These are phyloP conservation scores for Oxyria digyna DNA, from an alignment of 148 eudicot genomes.

Conservation along the genomic window DNA sequence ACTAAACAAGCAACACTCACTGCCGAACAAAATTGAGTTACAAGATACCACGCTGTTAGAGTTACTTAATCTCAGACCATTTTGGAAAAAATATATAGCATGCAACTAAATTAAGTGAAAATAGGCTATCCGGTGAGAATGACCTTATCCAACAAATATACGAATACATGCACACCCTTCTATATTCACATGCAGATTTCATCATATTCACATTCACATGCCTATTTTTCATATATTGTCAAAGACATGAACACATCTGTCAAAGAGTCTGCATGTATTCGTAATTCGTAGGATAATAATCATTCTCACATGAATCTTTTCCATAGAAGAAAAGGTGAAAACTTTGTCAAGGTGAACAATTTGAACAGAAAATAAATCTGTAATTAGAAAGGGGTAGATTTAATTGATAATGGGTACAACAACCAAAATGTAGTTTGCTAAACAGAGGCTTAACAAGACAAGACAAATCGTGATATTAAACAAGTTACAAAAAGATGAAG, in stretches of 20 bases:
- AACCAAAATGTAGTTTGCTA: not conserved
- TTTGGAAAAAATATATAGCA: not conserved
- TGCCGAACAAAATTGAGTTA: conserved; percentile 21
- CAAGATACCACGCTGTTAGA: not conserved
- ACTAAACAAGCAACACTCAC: conserved; percentile 61
- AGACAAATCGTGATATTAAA: not conserved
- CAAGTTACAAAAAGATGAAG: not conserved
- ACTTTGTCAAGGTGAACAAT: not conserved
- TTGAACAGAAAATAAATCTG: not conserved
- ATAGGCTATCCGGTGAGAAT: no score
- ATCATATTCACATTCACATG: no score
- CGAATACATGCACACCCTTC: no score
- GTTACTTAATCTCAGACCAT: not conserved
- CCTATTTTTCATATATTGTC: no score
- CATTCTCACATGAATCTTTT: no score
- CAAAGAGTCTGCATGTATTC: no score
- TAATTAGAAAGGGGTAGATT: not conserved
- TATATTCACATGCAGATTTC: no score
- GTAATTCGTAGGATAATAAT: no score
- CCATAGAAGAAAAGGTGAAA: not conserved
- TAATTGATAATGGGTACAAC: not conserved
- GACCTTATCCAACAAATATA: no score
- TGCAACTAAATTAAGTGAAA: not conserved
- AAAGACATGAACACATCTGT: no score
- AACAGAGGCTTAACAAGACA: not conserved